These are phyloP conservation scores for Mucor ambiguus DNA, from an alignment of 371 early-diverging fungal species.

Conservation along the genomic window DNA sequence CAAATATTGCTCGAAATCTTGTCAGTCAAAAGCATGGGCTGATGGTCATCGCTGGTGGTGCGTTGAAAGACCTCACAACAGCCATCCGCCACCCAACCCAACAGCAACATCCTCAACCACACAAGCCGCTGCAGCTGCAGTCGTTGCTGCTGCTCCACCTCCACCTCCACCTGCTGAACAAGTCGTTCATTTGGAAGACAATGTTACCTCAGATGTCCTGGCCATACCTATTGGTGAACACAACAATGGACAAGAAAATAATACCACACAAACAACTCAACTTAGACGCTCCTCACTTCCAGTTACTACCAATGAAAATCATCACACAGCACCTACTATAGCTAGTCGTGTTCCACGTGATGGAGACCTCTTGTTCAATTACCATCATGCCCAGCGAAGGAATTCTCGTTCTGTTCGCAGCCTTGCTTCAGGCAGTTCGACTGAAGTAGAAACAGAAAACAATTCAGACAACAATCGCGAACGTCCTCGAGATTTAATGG, in stretches of 20 bases:
- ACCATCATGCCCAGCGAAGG: constrained; percentile 29
- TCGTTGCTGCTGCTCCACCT: constrained; percentile 33
- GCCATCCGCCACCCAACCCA: constrained; percentile 30
- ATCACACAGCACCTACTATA: constrained; percentile 2
- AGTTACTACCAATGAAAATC: constrained; percentile 12
- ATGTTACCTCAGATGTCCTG: constrained; percentile 28
- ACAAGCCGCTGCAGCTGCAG: constrained; percentile 34
- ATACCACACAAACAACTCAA: constrained; percentile 1
- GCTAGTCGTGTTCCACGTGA: constrained; percentile 17
- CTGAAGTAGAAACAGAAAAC: constrained; percentile 36
- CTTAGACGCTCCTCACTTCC: constrained; percentile 26
- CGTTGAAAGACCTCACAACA: constrained; percentile 57
- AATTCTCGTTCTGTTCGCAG: constrained; percentile 29
- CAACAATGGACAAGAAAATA: constrained; percentile 11
- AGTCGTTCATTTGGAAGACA: constrained; percentile 36
- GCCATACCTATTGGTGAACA: constrained; percentile 30
- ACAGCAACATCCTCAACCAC: constrained; percentile 39
- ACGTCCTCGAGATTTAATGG: constrained; percentile 34
- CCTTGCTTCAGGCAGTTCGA: constrained; percentile 35
- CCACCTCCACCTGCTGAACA: constrained; percentile 36
- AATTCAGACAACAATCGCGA: constrained; percentile 18
- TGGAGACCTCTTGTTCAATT: constrained; percentile 23
- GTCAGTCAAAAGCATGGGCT: constrained; percentile 79
- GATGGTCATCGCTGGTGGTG: constrained; percentile 86
- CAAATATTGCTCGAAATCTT: constrained; percentile 76